Percentiles rank a stretch among this genome's conserved stretches.
These are phyloP conservation scores for Solanum habrochaites DNA, from an alignment of 257 asterid genomes.

Conservation along the genomic window DNA sequence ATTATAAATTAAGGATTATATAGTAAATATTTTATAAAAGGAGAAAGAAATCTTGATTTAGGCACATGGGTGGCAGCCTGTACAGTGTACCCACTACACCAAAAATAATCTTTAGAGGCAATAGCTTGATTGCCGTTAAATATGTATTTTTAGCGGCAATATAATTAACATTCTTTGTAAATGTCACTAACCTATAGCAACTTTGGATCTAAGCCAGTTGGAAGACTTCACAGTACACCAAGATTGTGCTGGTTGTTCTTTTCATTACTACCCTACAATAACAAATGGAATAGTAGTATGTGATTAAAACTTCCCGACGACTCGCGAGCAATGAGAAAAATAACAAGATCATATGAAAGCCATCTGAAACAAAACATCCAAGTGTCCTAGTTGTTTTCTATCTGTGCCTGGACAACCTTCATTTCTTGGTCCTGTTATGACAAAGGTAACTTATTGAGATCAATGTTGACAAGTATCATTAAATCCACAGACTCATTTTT, in stretches of 20 bases:
- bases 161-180: too few relatives aligned
- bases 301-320: not conserved
- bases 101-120: too few relatives aligned
- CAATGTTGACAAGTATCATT: not conserved
- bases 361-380: not conserved
- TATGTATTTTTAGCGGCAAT: too few relatives aligned
- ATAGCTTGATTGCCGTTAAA: too few relatives aligned
- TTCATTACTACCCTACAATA: constrained; percentile 39
- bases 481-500: not conserved
- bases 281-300: not conserved
- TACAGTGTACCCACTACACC: too few relatives aligned
- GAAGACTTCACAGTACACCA: not conserved
- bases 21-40: not conserved
- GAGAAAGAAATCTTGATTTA: not conserved
- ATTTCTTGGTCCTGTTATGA: constrained; percentile 15
- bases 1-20: not conserved
- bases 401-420: constrained; percentile 26
- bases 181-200: too few relatives aligned
- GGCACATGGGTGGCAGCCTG: not conserved
- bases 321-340: not conserved
- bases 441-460: not conserved
- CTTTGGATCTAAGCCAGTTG: too few relatives aligned
- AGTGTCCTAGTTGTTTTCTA: constrained; percentile 20
- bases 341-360: constrained; percentile 14
- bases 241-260: constrained; percentile 37